Evolutionary conservation across 805 yeast genomes (phyloP).

Genomic region (Starmerella scarabaei): DNA sequence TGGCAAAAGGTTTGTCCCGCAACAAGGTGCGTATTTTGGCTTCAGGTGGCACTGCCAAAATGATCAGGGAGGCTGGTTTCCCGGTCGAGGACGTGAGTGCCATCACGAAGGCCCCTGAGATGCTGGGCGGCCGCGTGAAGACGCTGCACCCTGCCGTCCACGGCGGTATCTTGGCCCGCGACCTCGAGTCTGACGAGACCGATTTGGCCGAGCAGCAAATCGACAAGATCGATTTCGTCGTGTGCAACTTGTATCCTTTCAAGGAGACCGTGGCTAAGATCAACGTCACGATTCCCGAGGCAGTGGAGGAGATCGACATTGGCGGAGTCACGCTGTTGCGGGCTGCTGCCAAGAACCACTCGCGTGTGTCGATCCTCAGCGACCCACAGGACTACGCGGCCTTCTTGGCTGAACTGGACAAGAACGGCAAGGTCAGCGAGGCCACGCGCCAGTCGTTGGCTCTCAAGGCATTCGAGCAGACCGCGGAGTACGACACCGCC

Average conservation of each 20-base stretch:
- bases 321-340: conserved; percentile 95
- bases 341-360: conserved; percentile 98
- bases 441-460: conserved; percentile 75
- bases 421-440: conserved; percentile 48
- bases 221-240: conserved; percentile 92
- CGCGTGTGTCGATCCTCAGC: conserved; percentile 87
- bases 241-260: conserved; percentile 96
- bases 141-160: conserved; percentile 98
- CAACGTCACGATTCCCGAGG: conserved; percentile 91
- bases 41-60: conserved; percentile 91
- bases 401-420: conserved; percentile 67
- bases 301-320: conserved; percentile 96
- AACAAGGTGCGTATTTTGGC: conserved; percentile 87
- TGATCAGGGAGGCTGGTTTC: conserved; percentile 95
- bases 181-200: conserved; percentile 77
- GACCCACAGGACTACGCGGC: conserved; percentile 89
- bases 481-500: conserved; percentile 93
- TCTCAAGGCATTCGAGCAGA: conserved; percentile 93
- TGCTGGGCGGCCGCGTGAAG: conserved; percentile 97
- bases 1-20: conserved; percentile 86
- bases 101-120: conserved; percentile 97
- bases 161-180: conserved; percentile 84
- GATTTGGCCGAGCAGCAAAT: conserved; percentile 83
- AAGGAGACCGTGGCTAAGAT: conserved; percentile 93
- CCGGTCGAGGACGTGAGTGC: conserved; percentile 92